Evolutionary conservation across 257 asterid genomes (phyloP).

Genomic region (Leonotis leonurus): DNA sequence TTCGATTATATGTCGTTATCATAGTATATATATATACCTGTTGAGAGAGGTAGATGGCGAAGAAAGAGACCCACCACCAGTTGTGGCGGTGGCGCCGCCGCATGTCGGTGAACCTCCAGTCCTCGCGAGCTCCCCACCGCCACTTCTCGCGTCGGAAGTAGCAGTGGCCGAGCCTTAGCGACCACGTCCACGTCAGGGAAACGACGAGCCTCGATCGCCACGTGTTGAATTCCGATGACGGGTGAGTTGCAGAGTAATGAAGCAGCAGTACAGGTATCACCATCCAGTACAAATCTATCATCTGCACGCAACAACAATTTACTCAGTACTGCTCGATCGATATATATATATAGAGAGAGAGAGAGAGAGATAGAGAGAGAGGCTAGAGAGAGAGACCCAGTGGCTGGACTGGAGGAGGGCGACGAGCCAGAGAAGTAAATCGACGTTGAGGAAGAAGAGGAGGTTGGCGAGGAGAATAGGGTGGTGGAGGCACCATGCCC

Average conservation of each 20-base stretch:
- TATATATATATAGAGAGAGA: too few species aligned
- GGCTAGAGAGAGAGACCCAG: conserved; percentile 56
- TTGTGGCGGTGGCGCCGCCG: conserved; percentile 42
- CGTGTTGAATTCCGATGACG: conserved; percentile 31
- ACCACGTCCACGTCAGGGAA: conserved; percentile 63
- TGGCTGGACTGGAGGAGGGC: conserved; percentile 76
- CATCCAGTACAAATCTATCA: conserved; percentile 93
- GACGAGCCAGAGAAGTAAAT: conserved; percentile 67
- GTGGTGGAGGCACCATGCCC: conserved; percentile 70
- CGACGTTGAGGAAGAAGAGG: conserved; percentile 78
- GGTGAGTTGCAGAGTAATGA: conserved; percentile 60
- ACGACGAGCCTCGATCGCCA: conserved; percentile 64
- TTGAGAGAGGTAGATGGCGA: conserved; percentile 66
- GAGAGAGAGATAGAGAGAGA: not conserved
- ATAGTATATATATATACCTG: conserved; percentile 60
- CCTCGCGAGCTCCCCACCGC: conserved; percentile 94
- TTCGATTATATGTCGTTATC: not conserved
- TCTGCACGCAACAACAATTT: conserved; percentile 54
- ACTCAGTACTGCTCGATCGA: too few species aligned
- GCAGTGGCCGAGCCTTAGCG: conserved; percentile 67
- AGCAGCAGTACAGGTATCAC: conserved; percentile 73
- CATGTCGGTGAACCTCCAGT: conserved; percentile 83
- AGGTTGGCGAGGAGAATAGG: conserved; percentile 61
- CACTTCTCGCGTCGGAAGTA: conserved; percentile 91
- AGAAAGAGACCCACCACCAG: conserved; percentile 96